Evolutionary conservation across 495 filamentous ascomycete genomes (phyloP).

Genomic region (Aspergillus diversus): DNA sequence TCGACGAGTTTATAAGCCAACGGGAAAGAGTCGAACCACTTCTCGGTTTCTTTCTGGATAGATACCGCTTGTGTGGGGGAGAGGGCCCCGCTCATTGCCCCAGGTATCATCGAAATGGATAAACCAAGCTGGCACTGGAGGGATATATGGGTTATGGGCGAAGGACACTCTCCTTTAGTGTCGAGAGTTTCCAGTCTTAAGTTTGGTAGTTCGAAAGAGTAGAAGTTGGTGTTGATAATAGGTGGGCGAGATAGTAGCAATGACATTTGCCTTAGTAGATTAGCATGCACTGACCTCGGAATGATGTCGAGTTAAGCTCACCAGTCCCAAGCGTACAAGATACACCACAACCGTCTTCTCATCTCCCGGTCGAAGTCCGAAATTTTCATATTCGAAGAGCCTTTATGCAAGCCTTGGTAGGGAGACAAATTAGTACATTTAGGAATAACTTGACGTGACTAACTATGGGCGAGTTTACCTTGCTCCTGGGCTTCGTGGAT

Average conservation of each 20-base stretch:
- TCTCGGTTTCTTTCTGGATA: conserved; percentile 36
- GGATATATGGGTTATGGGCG: conserved; percentile 30
- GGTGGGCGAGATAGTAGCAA: conserved; percentile 31
- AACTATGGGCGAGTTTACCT: conserved; percentile 29
- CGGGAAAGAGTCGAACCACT: conserved; percentile 48
- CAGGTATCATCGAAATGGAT: conserved; percentile 23
- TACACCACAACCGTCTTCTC: conserved; percentile 42
- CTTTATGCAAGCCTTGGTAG: conserved; percentile 50
- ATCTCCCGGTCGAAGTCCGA: conserved; percentile 48
- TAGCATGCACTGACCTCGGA: not conserved
- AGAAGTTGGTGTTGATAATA: conserved; percentile 31
- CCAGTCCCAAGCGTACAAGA: conserved; percentile 45
- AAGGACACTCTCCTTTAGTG: conserved; percentile 19
- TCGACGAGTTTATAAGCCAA: conserved; percentile 39
- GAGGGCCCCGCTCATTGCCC: conserved; percentile 13
- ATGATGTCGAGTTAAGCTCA: conserved; percentile 13
- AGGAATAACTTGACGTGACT: not conserved
- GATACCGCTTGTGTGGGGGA: conserved; percentile 21
- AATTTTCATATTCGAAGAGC: conserved; percentile 34
- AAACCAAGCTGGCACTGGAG: conserved; percentile 31
- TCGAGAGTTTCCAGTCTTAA: conserved; percentile 28
- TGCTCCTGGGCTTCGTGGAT: conserved; percentile 57
- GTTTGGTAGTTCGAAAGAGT: conserved; percentile 30
- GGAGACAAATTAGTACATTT: not conserved
- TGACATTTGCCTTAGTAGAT: conserved; percentile 35